Evolutionary conservation across 1,139 yeast genomes (phyloP), one percentile per base, ranked within the genome.

Genomic region (Diutina catenulata): DNA sequence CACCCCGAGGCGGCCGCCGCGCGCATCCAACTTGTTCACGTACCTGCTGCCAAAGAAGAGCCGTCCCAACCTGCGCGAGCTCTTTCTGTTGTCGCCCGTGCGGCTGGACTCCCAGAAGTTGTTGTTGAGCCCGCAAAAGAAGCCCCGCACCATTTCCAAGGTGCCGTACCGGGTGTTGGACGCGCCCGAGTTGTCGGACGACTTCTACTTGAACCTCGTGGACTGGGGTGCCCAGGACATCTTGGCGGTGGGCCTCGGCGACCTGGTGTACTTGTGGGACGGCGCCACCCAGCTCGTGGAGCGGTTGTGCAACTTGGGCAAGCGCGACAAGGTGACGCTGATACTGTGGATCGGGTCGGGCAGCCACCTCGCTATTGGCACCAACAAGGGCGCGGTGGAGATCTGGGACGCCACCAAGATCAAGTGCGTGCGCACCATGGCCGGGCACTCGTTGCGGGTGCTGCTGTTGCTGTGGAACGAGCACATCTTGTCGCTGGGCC

Each of bases 201-300:
- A 91, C 56, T 91, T 88, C 53, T 91, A 91, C 53, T 67, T 87
- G 33, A 93, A 91, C 53, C 64, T 91, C 42, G 83, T 91, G 2
- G 97, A 91, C 55, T 91, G 99, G 99, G 95, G 97, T 0, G 75
- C 84, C 26, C 87, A 80, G 44, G 94, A 88, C 56, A 63, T 83
- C 22, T 60, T 91, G 28, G 95, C 94, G 0, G 98, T 91, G 8
- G 97, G 96, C 0, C 64, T 91, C 35, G 94, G 94, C 0, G 77
- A 83, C 40, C 72, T 84, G 38, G 95, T 88, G 1, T 91, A 91
- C 53, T 61, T 88, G 19, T 88, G 97, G 88, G 88, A 87, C 54
- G 94, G 95, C 1, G 67, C 78, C 11, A 75, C 88, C 0, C 95
- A 94, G 28, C 73, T 80, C 4, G 97, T 91, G 2, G 79, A 79